Conservation (phyloP, 2,329 filamentous ascomycete species). For the Nothophoma quercina region DNA sequence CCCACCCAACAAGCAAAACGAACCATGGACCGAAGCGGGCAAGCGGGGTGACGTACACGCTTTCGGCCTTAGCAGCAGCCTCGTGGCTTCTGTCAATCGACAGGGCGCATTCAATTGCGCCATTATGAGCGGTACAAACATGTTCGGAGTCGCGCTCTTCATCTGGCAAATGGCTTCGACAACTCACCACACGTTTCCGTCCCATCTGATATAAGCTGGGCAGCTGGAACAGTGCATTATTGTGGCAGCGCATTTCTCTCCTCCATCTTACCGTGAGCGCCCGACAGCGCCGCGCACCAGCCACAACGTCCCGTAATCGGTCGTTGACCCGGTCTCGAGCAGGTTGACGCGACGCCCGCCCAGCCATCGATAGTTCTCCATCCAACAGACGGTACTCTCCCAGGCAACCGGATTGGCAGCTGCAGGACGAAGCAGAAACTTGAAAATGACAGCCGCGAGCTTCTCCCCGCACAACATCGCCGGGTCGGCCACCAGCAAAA, state of each 20-base stretch:
- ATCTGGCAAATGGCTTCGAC: slow-evolving; percentile 2
- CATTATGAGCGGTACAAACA: slow-evolving; percentile 7
- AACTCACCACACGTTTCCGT: not conserved
- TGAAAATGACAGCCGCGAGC: slow-evolving; percentile 33
- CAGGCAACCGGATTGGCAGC: slow-evolving; percentile 18
- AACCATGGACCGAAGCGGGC: slow-evolving; percentile 8
- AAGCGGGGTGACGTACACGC: slow-evolving; percentile 17
- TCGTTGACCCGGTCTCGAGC: slow-evolving; percentile 3
- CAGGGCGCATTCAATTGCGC: slow-evolving; percentile 13
- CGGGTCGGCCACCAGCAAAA: slow-evolving; percentile 38
- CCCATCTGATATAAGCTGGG: slow-evolving; percentile 24
- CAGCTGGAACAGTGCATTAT: slow-evolving; percentile 5
- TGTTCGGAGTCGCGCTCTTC: not conserved
- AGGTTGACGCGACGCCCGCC: slow-evolving; percentile 17
- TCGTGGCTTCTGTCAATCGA: slow-evolving; percentile 8
- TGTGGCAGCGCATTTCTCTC: slow-evolving; percentile 3
- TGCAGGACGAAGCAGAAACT: slow-evolving; percentile 10
- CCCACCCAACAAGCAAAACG: slow-evolving; percentile 1
- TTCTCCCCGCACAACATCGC: slow-evolving; percentile 40
- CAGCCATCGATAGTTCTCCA: slow-evolving; percentile 26
- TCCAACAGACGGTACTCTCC: slow-evolving; percentile 10
- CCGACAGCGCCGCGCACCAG: slow-evolving; percentile 14
- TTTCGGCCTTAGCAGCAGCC: slow-evolving; percentile 10
- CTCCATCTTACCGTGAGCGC: slow-evolving; percentile 7
- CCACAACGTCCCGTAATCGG: slow-evolving; percentile 12